Evolutionary conservation across 768 basidiomycete genomes (phyloP), one percentile per base, ranked within the genome.

Genomic region (Dentipellis fragilis): DNA sequence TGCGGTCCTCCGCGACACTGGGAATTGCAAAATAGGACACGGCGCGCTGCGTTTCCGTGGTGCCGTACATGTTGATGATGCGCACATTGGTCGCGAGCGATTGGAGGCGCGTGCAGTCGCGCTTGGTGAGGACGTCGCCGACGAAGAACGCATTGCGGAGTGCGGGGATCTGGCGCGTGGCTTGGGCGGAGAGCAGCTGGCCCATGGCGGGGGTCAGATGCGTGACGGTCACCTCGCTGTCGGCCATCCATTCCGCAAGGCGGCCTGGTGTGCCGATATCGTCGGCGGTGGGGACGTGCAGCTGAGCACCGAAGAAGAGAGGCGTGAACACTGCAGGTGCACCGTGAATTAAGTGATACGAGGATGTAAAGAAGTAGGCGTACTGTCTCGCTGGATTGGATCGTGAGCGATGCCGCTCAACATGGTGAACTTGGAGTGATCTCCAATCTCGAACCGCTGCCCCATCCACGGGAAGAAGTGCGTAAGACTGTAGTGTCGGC

Each of bases 391-490:
- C 67, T 99, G 96, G 62, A 99, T 96, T 10, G 96, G 96, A 71
- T 99, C 96, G 65, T 99, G 96, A 11, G 96, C 96, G 54, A 99
- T 99, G 17, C 96, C 96, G 63, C 92, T 94, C 34, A 99, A 79
- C 96, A 99, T 98, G 0, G 96, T 98, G 65, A 96, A 99, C 69
- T 83, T 90, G 59, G 89, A 91, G 34, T 75, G 70, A 56, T 83
- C 75, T 38, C 75, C 73, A 49, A 99, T 71, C 1, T 79, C 84
- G 66, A 98, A 99, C 34, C 84, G 72, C 66, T 91, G 73, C 19
- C 87, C 87, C 96, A 99, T 98, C 96, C 96, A 99, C 2, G 94
- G 94, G 81, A 98, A 98, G 79, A 98, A 99, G 68, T 98, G 96
- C 0, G 96, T 99, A 61, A 99, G 72, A 61, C 89, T 92, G 71